Conservation (phyloP, 2,329 filamentous ascomycete species). For the Ascochyta fabae region DNA sequence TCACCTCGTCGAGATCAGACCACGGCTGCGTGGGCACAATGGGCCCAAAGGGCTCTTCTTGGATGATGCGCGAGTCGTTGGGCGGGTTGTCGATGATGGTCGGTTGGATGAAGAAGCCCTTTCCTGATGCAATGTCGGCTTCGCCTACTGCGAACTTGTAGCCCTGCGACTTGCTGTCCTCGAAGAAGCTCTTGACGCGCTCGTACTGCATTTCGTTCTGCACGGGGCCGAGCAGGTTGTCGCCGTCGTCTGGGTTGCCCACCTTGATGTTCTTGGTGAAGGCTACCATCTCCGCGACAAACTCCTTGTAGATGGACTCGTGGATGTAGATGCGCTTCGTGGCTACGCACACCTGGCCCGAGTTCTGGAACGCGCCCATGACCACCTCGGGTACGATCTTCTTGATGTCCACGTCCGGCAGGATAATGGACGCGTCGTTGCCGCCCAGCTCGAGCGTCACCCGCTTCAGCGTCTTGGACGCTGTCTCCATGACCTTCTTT, state of each 20-base stretch:
- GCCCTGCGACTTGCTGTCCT: slow-evolving; percentile 61
- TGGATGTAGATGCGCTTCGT: slow-evolving; percentile 49
- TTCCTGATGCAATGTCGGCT: slow-evolving; percentile 36
- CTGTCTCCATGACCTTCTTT: slow-evolving; percentile 66
- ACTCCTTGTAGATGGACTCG: slow-evolving; percentile 48
- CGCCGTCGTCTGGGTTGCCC: slow-evolving; percentile 49
- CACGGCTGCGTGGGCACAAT: slow-evolving; percentile 71
- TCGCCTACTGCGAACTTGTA: slow-evolving; percentile 61
- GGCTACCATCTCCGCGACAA: slow-evolving; percentile 51
- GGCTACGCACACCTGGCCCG: slow-evolving; percentile 57
- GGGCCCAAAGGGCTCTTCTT: slow-evolving; percentile 69
- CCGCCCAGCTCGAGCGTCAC: slow-evolving; percentile 68
- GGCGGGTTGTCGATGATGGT: slow-evolving; percentile 67
- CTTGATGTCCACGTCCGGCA: slow-evolving; percentile 63
- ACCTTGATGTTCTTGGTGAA: slow-evolving; percentile 54
- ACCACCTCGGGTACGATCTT: slow-evolving; percentile 58
- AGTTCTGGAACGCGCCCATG: slow-evolving; percentile 62
- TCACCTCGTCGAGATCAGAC: slow-evolving; percentile 61
- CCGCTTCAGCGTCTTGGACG: slow-evolving; percentile 64
- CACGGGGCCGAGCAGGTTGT: slow-evolving; percentile 63
- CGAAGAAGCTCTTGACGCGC: slow-evolving; percentile 63
- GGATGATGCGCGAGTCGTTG: slow-evolving; percentile 62
- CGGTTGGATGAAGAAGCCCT: slow-evolving; percentile 66
- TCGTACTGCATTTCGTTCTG: slow-evolving; percentile 72
- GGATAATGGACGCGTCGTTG: slow-evolving; percentile 67